phyloP scores from a whole-genome alignment of 1,139 yeast species.

The Candida tetrigidarum region DNA sequence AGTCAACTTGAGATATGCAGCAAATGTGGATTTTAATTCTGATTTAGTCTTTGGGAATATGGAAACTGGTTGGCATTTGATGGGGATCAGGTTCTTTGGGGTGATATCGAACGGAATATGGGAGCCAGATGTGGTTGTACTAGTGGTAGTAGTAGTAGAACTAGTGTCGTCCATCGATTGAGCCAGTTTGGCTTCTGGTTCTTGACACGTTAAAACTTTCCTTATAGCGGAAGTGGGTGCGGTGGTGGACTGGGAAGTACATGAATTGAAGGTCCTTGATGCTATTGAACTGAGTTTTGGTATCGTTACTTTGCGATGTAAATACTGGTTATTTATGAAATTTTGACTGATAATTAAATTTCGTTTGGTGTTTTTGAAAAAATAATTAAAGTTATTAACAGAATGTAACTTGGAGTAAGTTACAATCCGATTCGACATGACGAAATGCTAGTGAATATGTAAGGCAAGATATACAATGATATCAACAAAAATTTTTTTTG shows the following conservation, averaged over 20 bases:
- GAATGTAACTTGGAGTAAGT: slow-evolving; percentile 33
- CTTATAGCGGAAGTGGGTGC: slow-evolving; percentile 20
- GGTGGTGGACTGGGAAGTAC: not conserved
- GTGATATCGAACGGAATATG: slow-evolving; percentile 63
- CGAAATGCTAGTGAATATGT: not conserved
- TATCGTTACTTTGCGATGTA: slow-evolving; percentile 16
- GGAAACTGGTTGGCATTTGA: slow-evolving; percentile 16
- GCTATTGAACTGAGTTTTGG: slow-evolving; percentile 7
- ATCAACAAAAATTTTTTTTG: too few relatives aligned
- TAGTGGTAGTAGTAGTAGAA: not conserved
- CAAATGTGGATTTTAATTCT: slow-evolving; percentile 36
- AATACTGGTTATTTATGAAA: slow-evolving; percentile 39
- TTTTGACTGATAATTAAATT: slow-evolving; percentile 35
- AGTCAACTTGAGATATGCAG: slow-evolving; percentile 76
- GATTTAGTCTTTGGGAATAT: slow-evolving; percentile 16
- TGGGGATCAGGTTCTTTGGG: slow-evolving; percentile 29
- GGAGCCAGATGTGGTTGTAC: not conserved
- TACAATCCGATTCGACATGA: slow-evolving; percentile 16
- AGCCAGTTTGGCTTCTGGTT: slow-evolving; percentile 32
- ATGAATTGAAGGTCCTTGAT: not conserved
- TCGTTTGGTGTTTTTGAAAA: slow-evolving; percentile 42
- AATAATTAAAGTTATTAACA: slow-evolving; percentile 40
- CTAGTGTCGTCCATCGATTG: slow-evolving; percentile 20
- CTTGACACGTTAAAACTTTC: slow-evolving; percentile 45
- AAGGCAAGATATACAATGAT: too few relatives aligned